Evolutionary conservation across 192 early-diverging fungal genomes (phyloP), one percentile per base, ranked within the genome.

Genomic region (Podila horticola): DNA sequence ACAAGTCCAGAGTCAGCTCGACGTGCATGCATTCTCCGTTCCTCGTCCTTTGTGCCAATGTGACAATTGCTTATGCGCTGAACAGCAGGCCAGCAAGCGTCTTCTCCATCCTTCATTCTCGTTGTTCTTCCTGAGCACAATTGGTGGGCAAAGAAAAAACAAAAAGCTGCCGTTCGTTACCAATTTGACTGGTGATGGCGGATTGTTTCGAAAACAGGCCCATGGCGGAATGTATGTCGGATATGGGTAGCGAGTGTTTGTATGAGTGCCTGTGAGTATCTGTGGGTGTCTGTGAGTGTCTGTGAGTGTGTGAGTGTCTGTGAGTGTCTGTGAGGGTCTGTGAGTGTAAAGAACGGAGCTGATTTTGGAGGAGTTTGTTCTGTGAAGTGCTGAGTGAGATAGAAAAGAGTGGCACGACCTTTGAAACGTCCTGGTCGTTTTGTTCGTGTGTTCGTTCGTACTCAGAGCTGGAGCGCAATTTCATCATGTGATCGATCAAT

Each of bases 171-270:
- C 0, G 45, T 60, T 81, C 3, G 45, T 65, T 81, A 81, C 77
- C 77, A 62, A 81, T 73, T 69, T 81, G 77, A 33, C n/a, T 69
- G 24, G 61, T 31, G 62, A 81, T 81, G 71, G 66, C 77, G 36
- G 71, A 49, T 58, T 72, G 66, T 58, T 81, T 81, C 57, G 71
- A 58, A 64, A 81, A 81, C 9, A 81, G 62, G 26, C 77, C 71
- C 77, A 81, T 81, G 55, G 28, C 58, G 52, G 55, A 66, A 29
- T 55, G 24, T 55, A 22, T 55, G n/a, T 24, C n/a, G n/a, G n/a
- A n/a, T 55, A 55, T 55, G 52, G 17, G 13, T 17, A 24, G 52
- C 9, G 22, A 55, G 24, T 55, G 11, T 52, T 20, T 52, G 11
- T 17, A 7, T n/a, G 50, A 52, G 50, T 52, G 20, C n/a, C n/a